Percentiles rank a stretch among this genome's conserved stretches.
Evolutionary conservation across 106 monocot genomes (phyloP).

Genomic region (Phalaenopsis equestris): DNA sequence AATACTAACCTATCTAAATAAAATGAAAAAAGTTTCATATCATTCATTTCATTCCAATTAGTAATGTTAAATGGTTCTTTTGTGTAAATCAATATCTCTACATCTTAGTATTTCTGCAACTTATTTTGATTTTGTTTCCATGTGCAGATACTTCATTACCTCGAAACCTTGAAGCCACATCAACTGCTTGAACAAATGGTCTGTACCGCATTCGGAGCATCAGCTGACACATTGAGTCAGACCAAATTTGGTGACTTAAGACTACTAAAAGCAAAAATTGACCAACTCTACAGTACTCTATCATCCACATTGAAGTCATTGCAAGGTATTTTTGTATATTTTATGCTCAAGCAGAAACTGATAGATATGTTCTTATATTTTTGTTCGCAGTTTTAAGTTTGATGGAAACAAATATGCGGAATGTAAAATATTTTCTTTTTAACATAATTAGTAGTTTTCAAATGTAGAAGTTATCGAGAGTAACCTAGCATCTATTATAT

Average conservation of each 20-base stretch:
- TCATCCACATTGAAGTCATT: conserved; percentile 62
- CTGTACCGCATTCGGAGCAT: conserved; percentile 74
- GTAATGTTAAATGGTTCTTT: not conserved
- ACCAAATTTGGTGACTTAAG: conserved; percentile 63
- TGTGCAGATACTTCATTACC: conserved; percentile 76
- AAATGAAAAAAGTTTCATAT: not conserved
- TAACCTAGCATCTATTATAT: too few species aligned
- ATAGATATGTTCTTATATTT: not conserved
- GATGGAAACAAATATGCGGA: too few species aligned
- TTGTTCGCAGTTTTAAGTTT: too few species aligned
- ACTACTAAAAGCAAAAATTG: conserved; percentile 60
- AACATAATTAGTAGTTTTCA: too few species aligned
- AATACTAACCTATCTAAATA: not conserved
- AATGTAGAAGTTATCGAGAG: too few species aligned
- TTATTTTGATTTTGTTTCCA: not conserved
- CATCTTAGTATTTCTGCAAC: not conserved
- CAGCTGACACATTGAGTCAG: conserved; percentile 63
- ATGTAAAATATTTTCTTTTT: too few species aligned
- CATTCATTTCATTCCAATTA: conserved; percentile 5
- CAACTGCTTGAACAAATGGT: conserved; percentile 88
- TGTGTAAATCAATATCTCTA: not conserved
- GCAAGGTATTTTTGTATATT: conserved; percentile 33
- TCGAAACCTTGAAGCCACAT: conserved; percentile 85
- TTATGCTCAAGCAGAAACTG: not conserved
- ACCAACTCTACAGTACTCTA: conserved; percentile 68